These are phyloP conservation scores for Pythium periplocum DNA, from an alignment of 352 stramenopile genomes.

Conservation along the genomic window DNA sequence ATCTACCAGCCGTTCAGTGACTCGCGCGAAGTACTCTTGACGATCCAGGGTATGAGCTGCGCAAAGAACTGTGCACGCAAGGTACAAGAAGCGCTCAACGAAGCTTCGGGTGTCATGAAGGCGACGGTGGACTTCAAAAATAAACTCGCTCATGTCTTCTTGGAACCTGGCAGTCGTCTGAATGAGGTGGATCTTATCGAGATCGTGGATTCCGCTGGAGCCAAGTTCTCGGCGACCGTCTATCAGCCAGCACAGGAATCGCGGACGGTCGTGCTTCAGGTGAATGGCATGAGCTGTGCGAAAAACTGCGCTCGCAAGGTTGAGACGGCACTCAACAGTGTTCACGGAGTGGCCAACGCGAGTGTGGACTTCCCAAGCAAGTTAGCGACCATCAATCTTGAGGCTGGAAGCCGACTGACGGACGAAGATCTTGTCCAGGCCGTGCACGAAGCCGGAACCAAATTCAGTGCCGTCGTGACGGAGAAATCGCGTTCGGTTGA, in stretches of 20 bases:
- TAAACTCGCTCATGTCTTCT: slow-evolving; percentile 70
- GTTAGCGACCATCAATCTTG: slow-evolving; percentile 52
- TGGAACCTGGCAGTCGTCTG: slow-evolving; percentile 63
- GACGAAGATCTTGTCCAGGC: slow-evolving; percentile 53
- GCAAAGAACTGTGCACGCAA: slow-evolving; percentile 70
- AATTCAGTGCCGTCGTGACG: slow-evolving; percentile 37
- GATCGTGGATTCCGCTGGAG: slow-evolving; percentile 41
- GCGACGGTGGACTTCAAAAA: slow-evolving; percentile 75
- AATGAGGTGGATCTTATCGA: slow-evolving; percentile 60
- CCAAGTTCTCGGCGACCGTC: slow-evolving; percentile 62
- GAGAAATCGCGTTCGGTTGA: slow-evolving; percentile 12
- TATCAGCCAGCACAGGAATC: slow-evolving; percentile 31
- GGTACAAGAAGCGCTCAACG: slow-evolving; percentile 61
- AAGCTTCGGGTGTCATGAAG: slow-evolving; percentile 56
- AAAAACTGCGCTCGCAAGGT: slow-evolving; percentile 81
- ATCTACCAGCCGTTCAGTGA: slow-evolving; percentile 65
- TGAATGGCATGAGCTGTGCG: slow-evolving; percentile 77
- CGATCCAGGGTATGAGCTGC: slow-evolving; percentile 76
- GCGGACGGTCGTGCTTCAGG: slow-evolving; percentile 44
- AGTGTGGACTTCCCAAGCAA: slow-evolving; percentile 66
- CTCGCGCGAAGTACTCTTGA: slow-evolving; percentile 71
- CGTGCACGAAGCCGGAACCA: slow-evolving; percentile 32
- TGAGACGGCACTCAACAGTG: slow-evolving; percentile 45
- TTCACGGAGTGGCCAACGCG: slow-evolving; percentile 57
- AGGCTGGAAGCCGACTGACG: slow-evolving; percentile 48